Evolutionary conservation across 345 rosid genomes (phyloP).

Genomic region (Brassica nigra): DNA sequence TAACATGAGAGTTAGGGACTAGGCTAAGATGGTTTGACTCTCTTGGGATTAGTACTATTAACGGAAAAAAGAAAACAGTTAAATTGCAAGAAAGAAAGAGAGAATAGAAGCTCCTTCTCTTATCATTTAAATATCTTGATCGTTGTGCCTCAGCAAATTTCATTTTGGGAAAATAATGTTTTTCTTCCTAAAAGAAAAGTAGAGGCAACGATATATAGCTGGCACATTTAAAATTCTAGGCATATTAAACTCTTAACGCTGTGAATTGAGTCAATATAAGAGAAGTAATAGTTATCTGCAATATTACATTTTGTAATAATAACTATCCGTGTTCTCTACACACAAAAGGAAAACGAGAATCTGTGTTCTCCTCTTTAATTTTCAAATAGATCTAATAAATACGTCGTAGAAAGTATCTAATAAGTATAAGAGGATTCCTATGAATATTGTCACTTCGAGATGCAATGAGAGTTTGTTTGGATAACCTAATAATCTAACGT

Average conservation of each 20-base stretch:
- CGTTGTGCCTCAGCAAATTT: slow-evolving; percentile 19
- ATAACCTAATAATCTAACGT: neutral
- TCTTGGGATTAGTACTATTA: slow-evolving; percentile 32
- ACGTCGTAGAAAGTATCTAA: neutral
- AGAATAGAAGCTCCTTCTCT: slow-evolving; percentile 41
- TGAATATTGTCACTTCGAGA: neutral
- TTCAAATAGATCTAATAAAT: neutral
- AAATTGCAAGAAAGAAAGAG: slow-evolving; percentile 21
- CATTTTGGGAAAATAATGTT: neutral
- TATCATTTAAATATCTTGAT: slow-evolving; percentile 7
- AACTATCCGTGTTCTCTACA: neutral
- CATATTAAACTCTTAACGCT: slow-evolving; percentile 30
- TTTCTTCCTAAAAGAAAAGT: neutral
- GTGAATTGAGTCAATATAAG: slow-evolving; percentile 26
- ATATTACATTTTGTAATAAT: neutral
- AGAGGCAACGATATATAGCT: slow-evolving; percentile 8
- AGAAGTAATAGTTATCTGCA: slow-evolving; percentile 9
- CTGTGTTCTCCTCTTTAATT: neutral
- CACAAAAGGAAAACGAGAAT: neutral
- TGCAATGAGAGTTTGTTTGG: neutral
- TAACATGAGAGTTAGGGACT: slow-evolving; percentile 36
- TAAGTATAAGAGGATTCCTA: neutral
- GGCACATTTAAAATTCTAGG: slow-evolving; percentile 24
- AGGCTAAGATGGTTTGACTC: slow-evolving; percentile 35
- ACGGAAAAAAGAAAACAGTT: slow-evolving; percentile 1